phyloP scores from a whole-genome alignment of 2,329 filamentous ascomycete species.

The Alternaria triticina region DNA sequence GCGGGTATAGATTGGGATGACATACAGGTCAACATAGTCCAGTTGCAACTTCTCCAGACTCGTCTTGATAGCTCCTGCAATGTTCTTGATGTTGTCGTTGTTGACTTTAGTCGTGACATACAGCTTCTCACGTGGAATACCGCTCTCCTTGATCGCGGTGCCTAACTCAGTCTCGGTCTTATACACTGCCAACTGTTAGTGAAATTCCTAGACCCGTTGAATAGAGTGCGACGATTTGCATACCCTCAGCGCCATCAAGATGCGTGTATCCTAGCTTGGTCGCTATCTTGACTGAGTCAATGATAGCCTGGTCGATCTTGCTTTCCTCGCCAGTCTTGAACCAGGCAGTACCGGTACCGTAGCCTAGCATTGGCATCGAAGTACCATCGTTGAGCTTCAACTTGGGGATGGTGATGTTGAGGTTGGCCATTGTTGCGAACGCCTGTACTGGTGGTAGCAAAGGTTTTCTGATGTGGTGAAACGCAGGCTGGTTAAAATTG shows the following conservation, averaged over 20 bases:
- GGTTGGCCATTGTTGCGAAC: constrained; percentile 48
- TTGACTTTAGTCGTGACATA: constrained; percentile 64
- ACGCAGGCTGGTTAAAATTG: neutral
- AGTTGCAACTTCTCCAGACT: constrained; percentile 67
- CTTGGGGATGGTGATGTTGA: constrained; percentile 59
- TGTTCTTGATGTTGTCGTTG: constrained; percentile 58
- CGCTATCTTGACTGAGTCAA: constrained; percentile 65
- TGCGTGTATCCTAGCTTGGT: constrained; percentile 74
- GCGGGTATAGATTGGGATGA: too few species aligned
- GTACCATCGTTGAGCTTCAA: constrained; percentile 77
- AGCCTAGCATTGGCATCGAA: constrained; percentile 74
- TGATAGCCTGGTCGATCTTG: constrained; percentile 62
- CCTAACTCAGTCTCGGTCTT: constrained; percentile 60
- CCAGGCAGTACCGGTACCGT: constrained; percentile 75
- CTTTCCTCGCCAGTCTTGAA: constrained; percentile 60
- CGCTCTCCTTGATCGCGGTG: constrained; percentile 54
- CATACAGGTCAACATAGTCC: constrained; percentile 67
- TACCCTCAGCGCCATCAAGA: constrained; percentile 76
- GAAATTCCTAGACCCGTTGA: neutral
- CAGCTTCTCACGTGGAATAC: constrained; percentile 55
- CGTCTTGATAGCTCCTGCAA: constrained; percentile 60
- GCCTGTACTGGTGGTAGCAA: neutral
- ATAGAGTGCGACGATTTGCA: constrained; percentile 1
- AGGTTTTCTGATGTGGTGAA: neutral
- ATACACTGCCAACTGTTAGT: constrained; percentile 48